Evolutionary conservation across 345 rosid genomes (phyloP).

Genomic region (Microcos paniculata): DNA sequence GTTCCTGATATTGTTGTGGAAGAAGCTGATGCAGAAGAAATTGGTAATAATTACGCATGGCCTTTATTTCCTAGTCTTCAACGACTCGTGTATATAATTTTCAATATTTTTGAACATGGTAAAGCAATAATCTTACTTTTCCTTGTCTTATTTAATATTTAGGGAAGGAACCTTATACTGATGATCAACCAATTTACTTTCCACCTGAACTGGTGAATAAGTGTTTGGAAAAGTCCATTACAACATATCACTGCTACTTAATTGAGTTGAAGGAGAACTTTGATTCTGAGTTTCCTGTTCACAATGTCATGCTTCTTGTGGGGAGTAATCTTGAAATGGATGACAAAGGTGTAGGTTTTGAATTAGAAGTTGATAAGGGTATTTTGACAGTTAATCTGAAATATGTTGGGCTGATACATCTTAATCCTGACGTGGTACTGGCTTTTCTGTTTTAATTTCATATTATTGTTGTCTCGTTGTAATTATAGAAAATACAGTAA

Average conservation of each 20-base stretch:
- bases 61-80: constrained; percentile 8
- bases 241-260: constrained; percentile 52
- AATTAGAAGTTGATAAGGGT: constrained; percentile 60
- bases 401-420: constrained; percentile 43
- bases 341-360: constrained; percentile 31
- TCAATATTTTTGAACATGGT: background rate
- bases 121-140: background rate
- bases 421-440: constrained; percentile 45
- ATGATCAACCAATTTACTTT: constrained; percentile 66
- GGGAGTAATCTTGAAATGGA: constrained; percentile 56
- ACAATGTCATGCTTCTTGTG: constrained; percentile 56
- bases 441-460: background rate
- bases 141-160: constrained; percentile 12
- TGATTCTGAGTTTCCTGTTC: constrained; percentile 33
- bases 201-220: constrained; percentile 66
- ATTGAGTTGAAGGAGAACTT: constrained; percentile 50
- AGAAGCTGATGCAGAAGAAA: constrained; percentile 43
- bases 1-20: constrained; percentile 70
- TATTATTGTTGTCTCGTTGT: background rate
- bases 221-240: constrained; percentile 16
- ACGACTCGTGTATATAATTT: background rate
- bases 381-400: constrained; percentile 42
- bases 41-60: constrained; percentile 31
- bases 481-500: background rate
- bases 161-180: constrained; percentile 44